phyloP scores from a whole-genome alignment of 768 basidiomycete species.

The Collybiopsis luxurians region DNA sequence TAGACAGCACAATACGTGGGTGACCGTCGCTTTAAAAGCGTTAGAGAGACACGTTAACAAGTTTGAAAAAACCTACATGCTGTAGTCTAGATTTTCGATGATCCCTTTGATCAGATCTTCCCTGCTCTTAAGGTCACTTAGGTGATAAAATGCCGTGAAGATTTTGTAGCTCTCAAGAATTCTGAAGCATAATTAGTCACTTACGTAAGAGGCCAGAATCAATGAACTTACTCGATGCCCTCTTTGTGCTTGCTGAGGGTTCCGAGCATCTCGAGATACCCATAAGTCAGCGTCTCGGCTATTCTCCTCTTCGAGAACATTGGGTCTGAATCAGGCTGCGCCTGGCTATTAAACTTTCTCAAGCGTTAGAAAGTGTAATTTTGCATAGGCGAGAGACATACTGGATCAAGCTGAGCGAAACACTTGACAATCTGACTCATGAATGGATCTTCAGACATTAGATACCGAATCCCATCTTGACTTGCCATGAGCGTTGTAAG shows the following conservation, averaged over 20 bases:
- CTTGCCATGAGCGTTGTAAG: conserved; percentile 81
- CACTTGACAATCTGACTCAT: conserved; percentile 79
- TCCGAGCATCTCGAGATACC: conserved; percentile 96
- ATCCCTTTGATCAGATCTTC: conserved; percentile 92
- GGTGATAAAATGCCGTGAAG: conserved; percentile 94
- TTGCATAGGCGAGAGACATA: conserved; percentile 31
- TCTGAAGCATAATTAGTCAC: conserved; percentile 37
- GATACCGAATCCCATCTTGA: conserved; percentile 79
- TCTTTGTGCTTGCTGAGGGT: conserved; percentile 84
- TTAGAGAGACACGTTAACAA: conserved; percentile 12
- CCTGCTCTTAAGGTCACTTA: conserved; percentile 86
- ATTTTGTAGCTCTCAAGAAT: conserved; percentile 88
- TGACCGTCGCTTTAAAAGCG: conserved; percentile 76
- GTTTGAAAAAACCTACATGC: conserved; percentile 46
- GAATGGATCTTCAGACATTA: conserved; percentile 81
- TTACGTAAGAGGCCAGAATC: background rate
- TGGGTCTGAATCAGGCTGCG: conserved; percentile 62
- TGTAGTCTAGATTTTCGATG: conserved; percentile 90
- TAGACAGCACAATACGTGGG: conserved; percentile 88
- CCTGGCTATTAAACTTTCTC: conserved; percentile 61
- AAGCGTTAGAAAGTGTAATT: background rate
- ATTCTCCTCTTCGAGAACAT: conserved; percentile 84
- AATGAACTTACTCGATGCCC: conserved; percentile 70
- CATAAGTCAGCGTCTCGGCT: conserved; percentile 79
- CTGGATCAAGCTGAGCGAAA: conserved; percentile 92